Evolutionary conservation across 2,329 filamentous ascomycete species (phyloP).

Genomic region (Fusarium piperis): DNA sequence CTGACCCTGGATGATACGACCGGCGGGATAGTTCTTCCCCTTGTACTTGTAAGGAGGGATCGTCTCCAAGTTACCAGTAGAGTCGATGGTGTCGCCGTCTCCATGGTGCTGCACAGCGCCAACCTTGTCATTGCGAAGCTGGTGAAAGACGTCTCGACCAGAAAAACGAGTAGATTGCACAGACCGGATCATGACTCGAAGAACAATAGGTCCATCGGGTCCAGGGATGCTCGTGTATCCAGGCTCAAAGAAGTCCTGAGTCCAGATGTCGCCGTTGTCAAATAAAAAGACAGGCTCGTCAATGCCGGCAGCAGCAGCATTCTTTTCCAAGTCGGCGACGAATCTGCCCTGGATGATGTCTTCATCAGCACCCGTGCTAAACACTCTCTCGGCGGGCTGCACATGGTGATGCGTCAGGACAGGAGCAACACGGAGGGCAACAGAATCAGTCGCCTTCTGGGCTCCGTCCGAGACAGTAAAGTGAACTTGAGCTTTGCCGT

Average conservation of each 20-base stretch:
- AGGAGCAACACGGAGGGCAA: slow-evolving; percentile 48
- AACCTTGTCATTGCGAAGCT: slow-evolving; percentile 39
- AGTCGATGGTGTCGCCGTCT: slow-evolving; percentile 30
- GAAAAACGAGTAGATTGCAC: slow-evolving; percentile 41
- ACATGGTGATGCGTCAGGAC: slow-evolving; percentile 50
- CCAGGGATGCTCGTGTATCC: slow-evolving; percentile 53
- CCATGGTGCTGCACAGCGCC: slow-evolving; percentile 44
- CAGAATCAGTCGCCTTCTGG: slow-evolving; percentile 33
- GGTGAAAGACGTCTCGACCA: slow-evolving; percentile 46
- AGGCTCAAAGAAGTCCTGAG: slow-evolving; percentile 53
- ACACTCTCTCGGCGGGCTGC: slow-evolving; percentile 41
- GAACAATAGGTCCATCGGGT: slow-evolving; percentile 42
- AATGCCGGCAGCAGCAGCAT: slow-evolving; percentile 4
- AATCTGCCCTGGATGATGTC: not conserved
- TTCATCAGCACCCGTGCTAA: not conserved
- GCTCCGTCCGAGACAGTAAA: slow-evolving; percentile 44
- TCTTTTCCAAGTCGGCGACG: slow-evolving; percentile 3
- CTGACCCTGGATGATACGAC: slow-evolving; percentile 34
- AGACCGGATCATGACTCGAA: slow-evolving; percentile 47
- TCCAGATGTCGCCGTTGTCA: slow-evolving; percentile 42
- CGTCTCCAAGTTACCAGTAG: slow-evolving; percentile 48
- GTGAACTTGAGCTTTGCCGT: slow-evolving; percentile 40
- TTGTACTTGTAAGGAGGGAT: slow-evolving; percentile 47
- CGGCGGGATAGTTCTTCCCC: slow-evolving; percentile 30
- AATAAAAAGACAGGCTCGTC: slow-evolving; percentile 21